Base-by-base conservation (phyloP, 306 rosid species). In the Adenanthera pavonina region DNA sequence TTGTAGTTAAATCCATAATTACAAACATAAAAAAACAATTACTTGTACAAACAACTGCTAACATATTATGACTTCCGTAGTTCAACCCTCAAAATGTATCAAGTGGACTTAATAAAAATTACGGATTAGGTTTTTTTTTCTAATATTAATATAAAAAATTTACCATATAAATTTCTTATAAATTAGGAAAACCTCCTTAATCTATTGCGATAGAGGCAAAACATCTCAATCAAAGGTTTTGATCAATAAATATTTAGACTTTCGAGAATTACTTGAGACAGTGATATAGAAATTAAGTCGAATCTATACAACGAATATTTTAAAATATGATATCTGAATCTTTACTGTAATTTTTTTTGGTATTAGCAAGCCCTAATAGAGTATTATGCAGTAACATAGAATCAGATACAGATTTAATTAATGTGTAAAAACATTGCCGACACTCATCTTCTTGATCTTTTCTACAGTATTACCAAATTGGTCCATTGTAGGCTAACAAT, bases 401-500 rank as follows among this genome's bases (percentile, higher is more conserved):
- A 53, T 16, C 16, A 16, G 59, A 53, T 20, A 53, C 20, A 5
- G 1, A 53, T 6, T 54, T 54, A 17, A 2, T 10, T 60, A 25
- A 60, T 3, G 14, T 30, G 67, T 60, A 60, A 60, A 60, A 60
- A 60, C 40, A 30, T 60, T 60, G 67, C 67, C 67, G 62, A 56
- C 62, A 2, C 62, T 8, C 62, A 53, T 15, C 0, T 14, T 15
- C 0, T 14, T 53, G 59, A 52, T 56, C 33, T n/a, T 19, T 56
- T 19, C 33, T 19, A 30, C 3, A 7, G 12, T 19, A 7, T 0
- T 3, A 19, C 19, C 62, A 56, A 56, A 7, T 46, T 57, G 65
- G 14, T 17, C 10, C 3, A 25, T 10, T 57, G 15, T 20, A 20
- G 35, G 35, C 35, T 20, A 1, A 3, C 14, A 0, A 57, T 3